Percentiles rank a stretch among this genome's conserved stretches.
These are phyloP conservation scores for Chaetoceros tenuissimus DNA, from an alignment of 108 stramenopile species.

Conservation along the genomic window DNA sequence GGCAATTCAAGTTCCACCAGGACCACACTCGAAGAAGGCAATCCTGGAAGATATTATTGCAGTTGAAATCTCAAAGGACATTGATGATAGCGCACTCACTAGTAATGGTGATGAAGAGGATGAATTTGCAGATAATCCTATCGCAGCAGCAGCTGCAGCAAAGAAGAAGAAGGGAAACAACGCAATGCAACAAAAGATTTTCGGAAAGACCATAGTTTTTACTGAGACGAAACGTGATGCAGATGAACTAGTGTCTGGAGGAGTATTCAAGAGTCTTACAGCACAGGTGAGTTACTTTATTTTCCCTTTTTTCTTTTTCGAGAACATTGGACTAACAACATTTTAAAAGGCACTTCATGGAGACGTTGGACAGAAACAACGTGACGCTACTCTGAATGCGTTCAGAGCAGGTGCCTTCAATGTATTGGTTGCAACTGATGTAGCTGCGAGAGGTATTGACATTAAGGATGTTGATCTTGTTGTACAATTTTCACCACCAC, in stretches of 20 bases:
- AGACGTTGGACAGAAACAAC: slow-evolving; percentile 98
- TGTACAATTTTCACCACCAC: slow-evolving; percentile 90
- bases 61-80: slow-evolving; percentile 83
- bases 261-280: slow-evolving; percentile 78
- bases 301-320: neutral
- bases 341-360: slow-evolving; percentile 82
- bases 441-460: slow-evolving; percentile 98
- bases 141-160: slow-evolving; percentile 80
- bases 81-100: neutral
- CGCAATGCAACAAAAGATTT: slow-evolving; percentile 86
- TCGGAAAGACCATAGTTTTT: slow-evolving; percentile 97
- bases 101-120: slow-evolving; percentile 11
- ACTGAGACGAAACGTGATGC: slow-evolving; percentile 91
- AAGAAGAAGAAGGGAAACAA: slow-evolving; percentile 45
- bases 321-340: neutral
- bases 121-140: slow-evolving; percentile 66
- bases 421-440: slow-evolving; percentile 98
- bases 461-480: slow-evolving; percentile 96
- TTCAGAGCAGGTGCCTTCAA: slow-evolving; percentile 93
- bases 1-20: slow-evolving; percentile 88
- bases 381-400: slow-evolving; percentile 91
- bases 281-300: slow-evolving; percentile 39
- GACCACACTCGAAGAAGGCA: slow-evolving; percentile 62
- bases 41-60: slow-evolving; percentile 88
- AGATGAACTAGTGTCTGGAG: slow-evolving; percentile 87